Evolutionary conservation across 2,329 filamentous ascomycete genomes (phyloP), one percentile per base, ranked within the genome.

Genomic region (Aspergillus terreus): DNA sequence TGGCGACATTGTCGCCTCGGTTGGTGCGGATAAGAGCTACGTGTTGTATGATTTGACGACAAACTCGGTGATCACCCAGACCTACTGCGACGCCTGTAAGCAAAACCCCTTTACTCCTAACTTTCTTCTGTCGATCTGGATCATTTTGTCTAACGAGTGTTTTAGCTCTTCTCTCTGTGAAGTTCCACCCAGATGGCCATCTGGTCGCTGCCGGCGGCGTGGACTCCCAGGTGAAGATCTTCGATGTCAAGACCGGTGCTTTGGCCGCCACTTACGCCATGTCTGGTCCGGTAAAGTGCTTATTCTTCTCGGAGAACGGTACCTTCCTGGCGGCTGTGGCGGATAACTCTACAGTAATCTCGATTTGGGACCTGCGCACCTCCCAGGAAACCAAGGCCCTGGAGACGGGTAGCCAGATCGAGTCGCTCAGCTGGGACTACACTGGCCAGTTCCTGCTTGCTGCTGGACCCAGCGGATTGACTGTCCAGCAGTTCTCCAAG

Each of bases 171-270:
- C 88, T 87, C 1, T 82, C 85, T 46, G 88, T 85, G 57, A 83
- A 87, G 32, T 97, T 99, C 80, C 94, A 99, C 69, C 94, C 95
- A 6, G 94, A 99, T 66, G 94, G 94, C n/a, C 90, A 96, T 67
- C 80, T 99, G 5, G 84, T 97, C 62, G 92, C 90, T 36, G 88
- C 87, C 2, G 94, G 92, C 56, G 88, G 87, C n/a, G 76, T 76
- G 9, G 80, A 87, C 45, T 90, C 90, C 42, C 84, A 90, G 52
- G 87, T 99, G 69, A 90, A 92, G 69, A 82, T 99, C 48, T 97
- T 88, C 73, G 88, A 96, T 71, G 86, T 91, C 60, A 92, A 88
- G 71, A 88, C 83, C 0, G 87, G 91, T 35, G 82, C 86, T 54
- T 81, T 84, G 58, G 89, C 90, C 25, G 90, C 90, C 25, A 84